Percentiles rank a stretch among this genome's conserved stretches.
phyloP scores from a whole-genome alignment of 768 basidiomycete species.

The Strobilomyces confusus region DNA sequence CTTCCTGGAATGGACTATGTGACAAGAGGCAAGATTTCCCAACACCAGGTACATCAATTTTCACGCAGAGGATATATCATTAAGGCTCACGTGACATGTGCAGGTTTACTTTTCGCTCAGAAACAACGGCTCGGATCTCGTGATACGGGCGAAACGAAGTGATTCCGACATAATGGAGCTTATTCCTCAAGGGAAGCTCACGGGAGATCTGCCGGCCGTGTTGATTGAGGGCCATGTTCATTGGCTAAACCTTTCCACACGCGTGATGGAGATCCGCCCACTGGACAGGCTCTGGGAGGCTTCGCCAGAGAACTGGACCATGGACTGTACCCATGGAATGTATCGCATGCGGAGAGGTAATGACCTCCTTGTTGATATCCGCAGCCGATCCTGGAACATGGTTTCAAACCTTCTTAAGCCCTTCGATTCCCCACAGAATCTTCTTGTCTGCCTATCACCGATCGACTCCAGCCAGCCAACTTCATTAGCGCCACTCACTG shows the following conservation, averaged over 20 bases:
- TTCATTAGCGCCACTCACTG: conserved; percentile 15
- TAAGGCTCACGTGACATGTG: neutral
- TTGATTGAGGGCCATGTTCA: conserved; percentile 25
- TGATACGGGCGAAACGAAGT: conserved; percentile 15
- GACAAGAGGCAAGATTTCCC: conserved; percentile 14
- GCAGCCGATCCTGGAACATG: conserved; percentile 27
- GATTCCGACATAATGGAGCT: conserved; percentile 15
- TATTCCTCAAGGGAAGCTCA: conserved; percentile 21
- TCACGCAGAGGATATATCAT: neutral
- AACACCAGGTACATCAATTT: conserved; percentile 13
- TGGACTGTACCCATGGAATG: conserved; percentile 10
- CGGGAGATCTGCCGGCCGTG: conserved; percentile 23
- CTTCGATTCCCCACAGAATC: conserved; percentile 21
- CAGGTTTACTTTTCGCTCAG: neutral
- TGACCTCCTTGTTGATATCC: conserved; percentile 24
- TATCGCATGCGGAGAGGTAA: conserved; percentile 8
- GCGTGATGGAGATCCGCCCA: conserved; percentile 27
- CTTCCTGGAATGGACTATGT: conserved; percentile 23
- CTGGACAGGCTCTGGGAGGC: conserved; percentile 22
- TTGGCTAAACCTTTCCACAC: conserved; percentile 29
- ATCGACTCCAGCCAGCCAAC: neutral
- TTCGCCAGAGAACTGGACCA: conserved; percentile 26
- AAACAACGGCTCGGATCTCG: neutral
- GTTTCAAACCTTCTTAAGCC: conserved; percentile 20
- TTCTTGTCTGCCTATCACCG: conserved; percentile 16